Evolutionary conservation across 179 eudicot genomes (phyloP).

Genomic region (Monotropa hypopitys): DNA sequence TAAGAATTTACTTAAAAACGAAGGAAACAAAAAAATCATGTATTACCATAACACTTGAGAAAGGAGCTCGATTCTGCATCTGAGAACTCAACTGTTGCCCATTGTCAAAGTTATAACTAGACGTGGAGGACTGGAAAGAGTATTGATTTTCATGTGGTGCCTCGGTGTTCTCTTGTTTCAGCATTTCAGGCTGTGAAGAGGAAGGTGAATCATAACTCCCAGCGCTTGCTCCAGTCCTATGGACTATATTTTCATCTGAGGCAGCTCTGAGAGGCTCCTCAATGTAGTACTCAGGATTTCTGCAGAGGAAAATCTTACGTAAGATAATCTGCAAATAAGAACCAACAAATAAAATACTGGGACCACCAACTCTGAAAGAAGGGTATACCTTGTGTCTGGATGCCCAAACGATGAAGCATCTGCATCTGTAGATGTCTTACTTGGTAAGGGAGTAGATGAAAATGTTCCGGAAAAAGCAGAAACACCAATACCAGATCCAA

Average conservation of each 20-base stretch:
- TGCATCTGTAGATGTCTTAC: slow-evolving; percentile 29
- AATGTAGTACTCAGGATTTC: slow-evolving; percentile 61
- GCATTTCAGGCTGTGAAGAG: slow-evolving; percentile 47
- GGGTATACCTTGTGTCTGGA: slow-evolving; percentile 47
- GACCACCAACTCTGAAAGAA: neutral
- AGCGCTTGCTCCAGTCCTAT: slow-evolving; percentile 38
- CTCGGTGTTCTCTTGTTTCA: slow-evolving; percentile 54
- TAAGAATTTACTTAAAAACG: neutral
- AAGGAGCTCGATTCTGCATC: slow-evolving; percentile 60
- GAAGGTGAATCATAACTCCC: slow-evolving; percentile 51
- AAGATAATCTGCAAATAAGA: slow-evolving; percentile 1
- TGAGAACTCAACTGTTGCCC: slow-evolving; percentile 55
- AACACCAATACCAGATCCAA: slow-evolving; percentile 47
- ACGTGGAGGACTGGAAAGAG: slow-evolving; percentile 50
- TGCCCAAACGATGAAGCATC: slow-evolving; percentile 44
- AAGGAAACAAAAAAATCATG: neutral
- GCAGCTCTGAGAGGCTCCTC: slow-evolving; percentile 52
- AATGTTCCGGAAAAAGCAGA: slow-evolving; percentile 41
- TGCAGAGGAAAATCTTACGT: slow-evolving; percentile 16
- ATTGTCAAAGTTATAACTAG: slow-evolving; percentile 62
- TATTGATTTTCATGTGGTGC: slow-evolving; percentile 54
- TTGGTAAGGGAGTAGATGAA: slow-evolving; percentile 32
- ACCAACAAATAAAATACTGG: neutral
- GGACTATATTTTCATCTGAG: slow-evolving; percentile 43
- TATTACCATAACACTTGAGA: slow-evolving; percentile 40